Percentiles rank a stretch among this genome's conserved stretches.
These are phyloP conservation scores for Acanthamoeba triangularis DNA, from an alignment of 208 protist species.

Conservation along the genomic window DNA sequence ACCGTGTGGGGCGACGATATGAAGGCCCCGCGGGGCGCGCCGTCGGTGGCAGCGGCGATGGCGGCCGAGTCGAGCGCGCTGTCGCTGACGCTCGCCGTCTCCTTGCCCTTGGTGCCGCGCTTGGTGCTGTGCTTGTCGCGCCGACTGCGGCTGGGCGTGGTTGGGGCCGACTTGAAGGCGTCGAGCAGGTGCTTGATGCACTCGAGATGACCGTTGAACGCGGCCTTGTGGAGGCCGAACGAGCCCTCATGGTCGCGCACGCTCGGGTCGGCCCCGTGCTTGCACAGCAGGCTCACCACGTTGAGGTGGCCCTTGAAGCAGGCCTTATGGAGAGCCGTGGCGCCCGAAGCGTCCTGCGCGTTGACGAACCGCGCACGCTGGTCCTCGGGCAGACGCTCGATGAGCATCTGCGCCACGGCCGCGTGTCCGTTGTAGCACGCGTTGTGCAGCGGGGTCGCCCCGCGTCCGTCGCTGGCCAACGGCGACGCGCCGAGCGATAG, in stretches of 20 bases:
- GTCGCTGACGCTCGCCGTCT: background rate
- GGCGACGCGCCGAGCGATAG: constrained; percentile 29
- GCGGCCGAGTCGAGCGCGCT: background rate
- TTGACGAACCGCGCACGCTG: background rate
- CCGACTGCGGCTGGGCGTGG: background rate
- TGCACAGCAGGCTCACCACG: constrained; percentile 68
- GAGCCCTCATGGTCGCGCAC: constrained; percentile 78
- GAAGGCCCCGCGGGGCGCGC: too few species aligned
- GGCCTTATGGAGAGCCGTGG: constrained; percentile 73
- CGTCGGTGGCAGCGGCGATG: too few species aligned
- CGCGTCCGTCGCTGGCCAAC: constrained; percentile 18
- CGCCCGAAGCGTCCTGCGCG: constrained; percentile 53
- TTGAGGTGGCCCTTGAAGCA: constrained; percentile 72
- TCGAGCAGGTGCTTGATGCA: constrained; percentile 35
- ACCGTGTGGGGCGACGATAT: background rate
- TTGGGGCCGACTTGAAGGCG: constrained; percentile 8
- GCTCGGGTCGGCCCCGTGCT: constrained; percentile 78
- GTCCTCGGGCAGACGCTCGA: constrained; percentile 13
- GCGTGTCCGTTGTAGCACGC: background rate
- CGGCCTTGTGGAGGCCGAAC: constrained; percentile 79
- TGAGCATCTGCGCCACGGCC: background rate
- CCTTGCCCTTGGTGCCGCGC: background rate
- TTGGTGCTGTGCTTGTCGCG: background rate
- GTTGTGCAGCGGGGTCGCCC: constrained; percentile 74
- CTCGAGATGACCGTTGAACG: constrained; percentile 83